Evolutionary conservation across 2,329 filamentous ascomycete genomes (phyloP).

Genomic region (Talaromyces funiculosus): DNA sequence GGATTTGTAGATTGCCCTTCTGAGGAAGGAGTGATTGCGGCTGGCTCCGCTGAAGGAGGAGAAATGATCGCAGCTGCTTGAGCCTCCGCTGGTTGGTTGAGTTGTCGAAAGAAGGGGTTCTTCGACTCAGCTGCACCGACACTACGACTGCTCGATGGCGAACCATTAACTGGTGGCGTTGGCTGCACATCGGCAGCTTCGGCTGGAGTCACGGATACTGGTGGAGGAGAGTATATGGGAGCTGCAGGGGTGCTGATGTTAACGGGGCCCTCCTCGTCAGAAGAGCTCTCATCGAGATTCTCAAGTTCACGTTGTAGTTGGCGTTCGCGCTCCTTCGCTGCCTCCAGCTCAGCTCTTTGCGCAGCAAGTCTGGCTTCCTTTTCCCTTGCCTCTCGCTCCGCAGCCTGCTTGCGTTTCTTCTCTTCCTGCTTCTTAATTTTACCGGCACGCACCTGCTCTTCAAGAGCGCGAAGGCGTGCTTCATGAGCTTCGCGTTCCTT

Average conservation of each 20-base stretch:
- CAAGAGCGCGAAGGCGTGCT: constrained; percentile 77
- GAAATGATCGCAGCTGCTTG: constrained; percentile 38
- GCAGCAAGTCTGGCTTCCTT: constrained; percentile 79
- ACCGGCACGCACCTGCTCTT: constrained; percentile 87
- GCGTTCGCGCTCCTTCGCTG: constrained; percentile 80
- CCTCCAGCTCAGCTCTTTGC: constrained; percentile 86
- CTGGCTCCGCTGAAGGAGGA: constrained; percentile 40
- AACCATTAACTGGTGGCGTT: constrained; percentile 24
- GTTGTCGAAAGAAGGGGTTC: constrained; percentile 91
- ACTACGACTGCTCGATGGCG: constrained; percentile 46
- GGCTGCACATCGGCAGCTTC: constrained; percentile 20
- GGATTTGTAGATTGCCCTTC: constrained; percentile 79
- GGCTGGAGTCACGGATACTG: constrained; percentile 19
- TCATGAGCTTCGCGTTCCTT: constrained; percentile 75
- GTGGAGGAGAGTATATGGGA: constrained; percentile 21
- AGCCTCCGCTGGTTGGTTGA: constrained; percentile 62
- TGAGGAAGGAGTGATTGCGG: constrained; percentile 27
- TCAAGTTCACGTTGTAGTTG: constrained; percentile 86
- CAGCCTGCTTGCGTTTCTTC: constrained; percentile 85
- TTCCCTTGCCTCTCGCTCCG: constrained; percentile 77
- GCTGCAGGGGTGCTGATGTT: constrained; percentile 58
- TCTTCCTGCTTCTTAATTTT: constrained; percentile 97
- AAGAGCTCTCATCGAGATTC: constrained; percentile 64
- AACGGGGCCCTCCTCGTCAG: constrained; percentile 70
- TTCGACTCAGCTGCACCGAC: constrained; percentile 70